phyloP scores from a whole-genome alignment of 2,329 filamentous ascomycete genomes.

The Colletotrichum cordylinicola region DNA sequence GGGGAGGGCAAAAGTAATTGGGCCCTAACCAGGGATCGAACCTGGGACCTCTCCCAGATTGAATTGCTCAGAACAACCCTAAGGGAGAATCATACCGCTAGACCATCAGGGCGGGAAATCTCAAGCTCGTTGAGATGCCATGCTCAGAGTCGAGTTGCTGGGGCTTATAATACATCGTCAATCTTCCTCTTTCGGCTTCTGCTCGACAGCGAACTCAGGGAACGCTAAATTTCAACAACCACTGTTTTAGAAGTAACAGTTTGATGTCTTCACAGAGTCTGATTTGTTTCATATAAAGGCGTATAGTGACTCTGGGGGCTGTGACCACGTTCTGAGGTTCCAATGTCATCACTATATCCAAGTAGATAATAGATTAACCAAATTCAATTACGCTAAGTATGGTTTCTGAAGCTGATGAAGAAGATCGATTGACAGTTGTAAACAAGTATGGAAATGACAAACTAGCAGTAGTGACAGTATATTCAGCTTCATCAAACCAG shows the following conservation, averaged over 20 bases:
- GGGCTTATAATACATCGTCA: fast-evolving
- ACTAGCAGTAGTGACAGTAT: not conserved
- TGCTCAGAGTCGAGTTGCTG: not conserved
- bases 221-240: not conserved
- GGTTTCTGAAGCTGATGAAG: not conserved
- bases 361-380: not conserved
- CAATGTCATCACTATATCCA: not conserved
- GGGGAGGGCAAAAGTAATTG: not conserved
- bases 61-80: not conserved
- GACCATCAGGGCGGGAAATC: not conserved
- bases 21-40: constrained; percentile 9
- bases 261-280: not conserved
- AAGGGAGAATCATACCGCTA: constrained; percentile 14
- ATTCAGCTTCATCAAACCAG: not conserved
- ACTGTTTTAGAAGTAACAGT: not conserved
- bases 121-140: not conserved
- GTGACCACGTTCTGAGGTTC: not conserved
- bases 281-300: not conserved
- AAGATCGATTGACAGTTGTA: not conserved
- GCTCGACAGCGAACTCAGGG: not conserved
- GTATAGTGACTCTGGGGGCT: not conserved
- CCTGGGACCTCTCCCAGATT: not conserved
- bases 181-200: not conserved
- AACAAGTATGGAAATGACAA: not conserved
- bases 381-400: not conserved